Percentiles rank a stretch among this genome's conserved stretches.
phyloP scores from a whole-genome alignment of 176 grass and related monocot species.

The Zizania latifolia region DNA sequence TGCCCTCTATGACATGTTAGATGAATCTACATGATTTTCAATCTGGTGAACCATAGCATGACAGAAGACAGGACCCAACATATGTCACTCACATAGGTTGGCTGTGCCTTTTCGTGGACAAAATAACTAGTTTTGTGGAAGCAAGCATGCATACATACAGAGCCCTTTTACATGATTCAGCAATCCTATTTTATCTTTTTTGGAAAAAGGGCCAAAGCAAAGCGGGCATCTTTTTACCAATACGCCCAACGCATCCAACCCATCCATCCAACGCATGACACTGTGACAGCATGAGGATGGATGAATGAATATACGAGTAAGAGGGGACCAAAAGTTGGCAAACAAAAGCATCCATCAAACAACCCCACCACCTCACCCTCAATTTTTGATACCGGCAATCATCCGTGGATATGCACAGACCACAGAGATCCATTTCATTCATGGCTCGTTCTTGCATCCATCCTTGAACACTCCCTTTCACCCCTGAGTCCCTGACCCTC shows the following conservation, averaged over 20 bases:
- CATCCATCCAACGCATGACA: background rate
- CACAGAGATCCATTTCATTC: background rate
- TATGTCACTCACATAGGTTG: too few relatives aligned
- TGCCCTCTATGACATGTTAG: too few relatives aligned
- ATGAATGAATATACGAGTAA: too few relatives aligned
- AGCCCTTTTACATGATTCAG: background rate
- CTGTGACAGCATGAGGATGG: background rate
- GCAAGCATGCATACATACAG: too few relatives aligned
- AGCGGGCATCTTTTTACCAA: background rate
- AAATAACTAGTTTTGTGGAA: background rate
- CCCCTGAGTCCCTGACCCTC: background rate
- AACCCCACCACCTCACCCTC: background rate
- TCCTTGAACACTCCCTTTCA: conserved; percentile 9
- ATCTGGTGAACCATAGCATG: too few relatives aligned
- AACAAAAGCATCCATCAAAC: background rate
- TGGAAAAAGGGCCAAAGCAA: conserved; percentile 17
- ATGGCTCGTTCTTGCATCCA: background rate
- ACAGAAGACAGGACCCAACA: too few relatives aligned
- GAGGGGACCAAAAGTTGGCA: conserved; percentile 6
- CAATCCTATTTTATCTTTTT: background rate
- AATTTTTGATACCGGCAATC: background rate
- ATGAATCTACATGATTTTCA: too few relatives aligned
- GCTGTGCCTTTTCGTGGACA: background rate
- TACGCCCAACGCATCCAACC: background rate
- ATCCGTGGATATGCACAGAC: background rate